phyloP scores from a whole-genome alignment of 2,329 filamentous ascomycete genomes.

The Claviceps arundinis region DNA sequence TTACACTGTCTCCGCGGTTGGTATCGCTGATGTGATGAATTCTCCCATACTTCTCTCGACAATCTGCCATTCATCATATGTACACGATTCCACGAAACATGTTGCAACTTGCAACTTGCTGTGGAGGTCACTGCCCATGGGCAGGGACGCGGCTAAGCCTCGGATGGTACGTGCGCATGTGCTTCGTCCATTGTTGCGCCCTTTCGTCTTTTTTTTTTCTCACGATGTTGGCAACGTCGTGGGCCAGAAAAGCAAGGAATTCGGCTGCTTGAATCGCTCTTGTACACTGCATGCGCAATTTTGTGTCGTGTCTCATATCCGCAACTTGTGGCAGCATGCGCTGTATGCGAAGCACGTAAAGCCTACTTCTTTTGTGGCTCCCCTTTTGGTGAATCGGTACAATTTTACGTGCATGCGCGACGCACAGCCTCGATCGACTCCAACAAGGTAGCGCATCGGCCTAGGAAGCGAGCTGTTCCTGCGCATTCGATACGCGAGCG shows the following conservation, averaged over 20 bases:
- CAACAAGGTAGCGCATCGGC: neutral
- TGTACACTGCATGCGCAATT: neutral
- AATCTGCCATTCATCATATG: no score
- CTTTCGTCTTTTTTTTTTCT: neutral
- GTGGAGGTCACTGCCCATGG: no score
- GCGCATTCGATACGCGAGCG: neutral
- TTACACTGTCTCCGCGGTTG: neutral
- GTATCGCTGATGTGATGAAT: no score
- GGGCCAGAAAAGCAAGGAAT: neutral
- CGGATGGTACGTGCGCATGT: neutral
- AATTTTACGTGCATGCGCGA: neutral
- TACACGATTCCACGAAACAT: neutral
- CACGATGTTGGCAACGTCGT: neutral
- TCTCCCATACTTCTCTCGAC: no score
- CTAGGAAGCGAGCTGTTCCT: neutral
- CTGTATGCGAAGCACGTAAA: neutral
- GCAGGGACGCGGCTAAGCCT: neutral
- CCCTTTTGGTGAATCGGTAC: neutral
- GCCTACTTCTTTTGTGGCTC: neutral
- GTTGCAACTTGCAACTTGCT: neutral
- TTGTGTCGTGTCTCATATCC: neutral
- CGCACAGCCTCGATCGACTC: neutral
- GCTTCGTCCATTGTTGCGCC: neutral
- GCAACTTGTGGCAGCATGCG: neutral
- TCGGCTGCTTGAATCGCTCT: neutral